phyloP scores from a whole-genome alignment of 1,284 basidiomycete species.

The Ustilago sp. region DNA sequence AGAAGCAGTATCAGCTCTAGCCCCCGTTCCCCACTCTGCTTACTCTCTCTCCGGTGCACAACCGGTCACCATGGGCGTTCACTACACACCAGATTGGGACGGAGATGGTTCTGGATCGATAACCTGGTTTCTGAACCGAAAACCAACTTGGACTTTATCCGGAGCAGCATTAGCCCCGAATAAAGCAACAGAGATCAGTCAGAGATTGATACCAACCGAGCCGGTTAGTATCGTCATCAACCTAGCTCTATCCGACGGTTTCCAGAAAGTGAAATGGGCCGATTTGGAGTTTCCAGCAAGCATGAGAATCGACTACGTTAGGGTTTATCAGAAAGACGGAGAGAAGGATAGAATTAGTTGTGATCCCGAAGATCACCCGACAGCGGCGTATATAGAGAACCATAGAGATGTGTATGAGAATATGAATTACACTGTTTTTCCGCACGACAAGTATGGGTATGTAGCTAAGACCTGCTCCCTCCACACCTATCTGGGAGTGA shows the following conservation, averaged over 20 bases:
- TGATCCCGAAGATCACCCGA: constrained; percentile 64
- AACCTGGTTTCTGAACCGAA: constrained; percentile 64
- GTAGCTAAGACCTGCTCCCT: background rate
- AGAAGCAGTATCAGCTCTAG: constrained; percentile 63
- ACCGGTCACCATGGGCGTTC: constrained; percentile 59
- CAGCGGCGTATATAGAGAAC: constrained; percentile 61
- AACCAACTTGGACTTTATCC: constrained; percentile 58
- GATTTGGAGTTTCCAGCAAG: constrained; percentile 70
- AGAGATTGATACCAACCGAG: constrained; percentile 59
- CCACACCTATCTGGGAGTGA: background rate
- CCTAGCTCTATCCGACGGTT: constrained; percentile 58
- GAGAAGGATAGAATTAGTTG: constrained; percentile 48
- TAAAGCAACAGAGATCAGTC: constrained; percentile 46
- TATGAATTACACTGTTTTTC: constrained; percentile 42
- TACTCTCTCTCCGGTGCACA: constrained; percentile 33
- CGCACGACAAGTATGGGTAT: constrained; percentile 29
- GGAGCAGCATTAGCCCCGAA: constrained; percentile 39
- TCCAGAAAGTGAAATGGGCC: constrained; percentile 51
- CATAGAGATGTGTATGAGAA: constrained; percentile 66
- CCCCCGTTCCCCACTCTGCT: constrained; percentile 53
- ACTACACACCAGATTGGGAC: constrained; percentile 65
- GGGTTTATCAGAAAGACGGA: constrained; percentile 60
- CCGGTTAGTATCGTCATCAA: constrained; percentile 63
- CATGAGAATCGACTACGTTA: constrained; percentile 63
- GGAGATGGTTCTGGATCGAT: constrained; percentile 54